Conservation (phyloP, 176 grass and related monocot species). For the Musa itinerans region DNA sequence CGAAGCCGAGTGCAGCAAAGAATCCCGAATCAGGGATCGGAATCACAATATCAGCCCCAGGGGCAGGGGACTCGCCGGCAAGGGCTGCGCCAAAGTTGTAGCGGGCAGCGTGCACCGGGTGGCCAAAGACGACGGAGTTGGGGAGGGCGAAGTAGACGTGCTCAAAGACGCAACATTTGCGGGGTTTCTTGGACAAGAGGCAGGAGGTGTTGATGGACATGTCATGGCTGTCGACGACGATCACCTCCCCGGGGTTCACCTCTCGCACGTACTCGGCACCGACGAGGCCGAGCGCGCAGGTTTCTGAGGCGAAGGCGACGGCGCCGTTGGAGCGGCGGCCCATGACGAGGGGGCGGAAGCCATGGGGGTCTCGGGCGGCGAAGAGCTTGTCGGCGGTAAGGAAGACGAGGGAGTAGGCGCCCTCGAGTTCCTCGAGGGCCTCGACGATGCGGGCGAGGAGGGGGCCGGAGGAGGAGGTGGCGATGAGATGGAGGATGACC, state of each 20-base stretch:
- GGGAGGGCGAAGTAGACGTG: constrained; percentile 87
- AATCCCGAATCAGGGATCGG: constrained; percentile 89
- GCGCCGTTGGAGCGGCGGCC: constrained; percentile 72
- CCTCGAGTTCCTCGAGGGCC: constrained; percentile 55
- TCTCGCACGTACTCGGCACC: constrained; percentile 63
- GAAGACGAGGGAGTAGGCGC: constrained; percentile 78
- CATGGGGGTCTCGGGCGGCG: constrained; percentile 63
- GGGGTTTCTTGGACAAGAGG: constrained; percentile 53
- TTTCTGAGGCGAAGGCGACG: constrained; percentile 82
- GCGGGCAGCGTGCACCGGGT: constrained; percentile 58
- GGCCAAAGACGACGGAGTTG: constrained; percentile 68
- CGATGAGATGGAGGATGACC: constrained; percentile 90
- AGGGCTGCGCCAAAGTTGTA: constrained; percentile 64
- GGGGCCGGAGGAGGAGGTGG: constrained; percentile 58
- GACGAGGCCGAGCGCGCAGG: constrained; percentile 81
- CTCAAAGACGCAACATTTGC: constrained; percentile 86
- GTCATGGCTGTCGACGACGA: constrained; percentile 62
- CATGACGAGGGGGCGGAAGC: constrained; percentile 85
- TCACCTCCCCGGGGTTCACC: constrained; percentile 71
- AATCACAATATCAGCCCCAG: constrained; percentile 76
- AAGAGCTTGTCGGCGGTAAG: constrained; percentile 73
- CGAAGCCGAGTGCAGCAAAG: constrained; percentile 73
- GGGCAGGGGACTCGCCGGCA: constrained; percentile 72
- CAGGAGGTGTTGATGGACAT: constrained; percentile 60
- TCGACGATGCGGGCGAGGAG: constrained; percentile 66